Evolutionary conservation across 1,139 yeast species (phyloP).

Genomic region (Pneumocystis wakefieldiae): DNA sequence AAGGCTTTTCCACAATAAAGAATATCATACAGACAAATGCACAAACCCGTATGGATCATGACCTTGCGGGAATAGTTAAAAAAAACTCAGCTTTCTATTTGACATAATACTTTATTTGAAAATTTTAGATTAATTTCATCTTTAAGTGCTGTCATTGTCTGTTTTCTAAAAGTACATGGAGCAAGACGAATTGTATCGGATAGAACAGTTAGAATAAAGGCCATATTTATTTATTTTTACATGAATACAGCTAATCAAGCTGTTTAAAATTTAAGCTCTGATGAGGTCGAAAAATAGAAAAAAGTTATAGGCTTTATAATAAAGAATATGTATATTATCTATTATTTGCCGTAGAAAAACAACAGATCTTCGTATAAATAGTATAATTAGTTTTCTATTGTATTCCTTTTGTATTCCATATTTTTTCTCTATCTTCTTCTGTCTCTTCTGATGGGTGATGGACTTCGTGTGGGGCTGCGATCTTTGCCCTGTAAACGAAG

Average conservation of each 20-base stretch:
- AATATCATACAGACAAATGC: constrained; percentile 71
- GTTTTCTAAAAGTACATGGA: constrained; percentile 66
- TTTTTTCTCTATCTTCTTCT: not conserved
- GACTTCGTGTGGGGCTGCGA: constrained; percentile 12
- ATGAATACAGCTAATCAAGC: too few species aligned
- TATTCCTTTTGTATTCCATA: not conserved
- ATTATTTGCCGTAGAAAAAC: not conserved
- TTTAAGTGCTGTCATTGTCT: constrained; percentile 53
- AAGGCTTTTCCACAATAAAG: constrained; percentile 71
- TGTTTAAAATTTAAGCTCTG: too few species aligned
- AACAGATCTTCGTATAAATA: too few species aligned
- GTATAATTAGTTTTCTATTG: too few species aligned
- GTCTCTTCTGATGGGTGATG: constrained; percentile 7
- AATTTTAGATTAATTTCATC: constrained; percentile 74
- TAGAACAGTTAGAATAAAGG: constrained; percentile 73
- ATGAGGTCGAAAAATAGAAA: too few species aligned
- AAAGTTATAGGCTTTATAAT: not conserved
- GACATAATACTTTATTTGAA: constrained; percentile 42
- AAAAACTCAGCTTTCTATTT: not conserved
- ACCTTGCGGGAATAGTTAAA: constrained; percentile 23
- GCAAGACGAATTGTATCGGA: constrained; percentile 77
- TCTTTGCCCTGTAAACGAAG: constrained; percentile 16
- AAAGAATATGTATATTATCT: not conserved
- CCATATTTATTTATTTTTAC: constrained; percentile 19
- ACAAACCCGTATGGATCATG: constrained; percentile 69